These are phyloP conservation scores for Mucor racemosus DNA, from an alignment of 371 early-diverging fungal genomes.

Conservation along the genomic window DNA sequence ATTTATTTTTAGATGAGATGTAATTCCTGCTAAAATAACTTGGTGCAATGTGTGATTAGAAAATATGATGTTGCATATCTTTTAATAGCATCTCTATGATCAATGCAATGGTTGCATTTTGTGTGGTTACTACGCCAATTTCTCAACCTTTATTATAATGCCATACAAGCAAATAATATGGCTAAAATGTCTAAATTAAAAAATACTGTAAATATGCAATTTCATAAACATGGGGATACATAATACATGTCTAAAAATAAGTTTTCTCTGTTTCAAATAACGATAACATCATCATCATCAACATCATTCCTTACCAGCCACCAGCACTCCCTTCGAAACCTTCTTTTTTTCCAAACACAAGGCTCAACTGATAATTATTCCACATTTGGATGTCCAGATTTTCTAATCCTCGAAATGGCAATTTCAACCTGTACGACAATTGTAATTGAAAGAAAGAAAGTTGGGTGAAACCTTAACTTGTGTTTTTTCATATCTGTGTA, in stretches of 20 bases:
- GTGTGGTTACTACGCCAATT: too few species aligned
- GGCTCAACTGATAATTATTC: conserved; percentile 3
- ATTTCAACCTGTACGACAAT: background rate
- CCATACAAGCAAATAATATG: background rate
- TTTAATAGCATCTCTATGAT: background rate
- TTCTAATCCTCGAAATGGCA: background rate
- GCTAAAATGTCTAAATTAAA: background rate
- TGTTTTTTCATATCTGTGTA: background rate
- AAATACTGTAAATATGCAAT: background rate
- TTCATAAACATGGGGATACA: too few species aligned
- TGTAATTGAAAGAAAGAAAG: background rate
- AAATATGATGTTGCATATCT: background rate
- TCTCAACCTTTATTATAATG: background rate
- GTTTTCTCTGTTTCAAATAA: background rate
- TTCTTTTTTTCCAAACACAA: background rate
- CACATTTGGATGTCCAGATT: conserved; percentile 6
- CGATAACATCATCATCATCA: background rate
- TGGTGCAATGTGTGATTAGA: background rate
- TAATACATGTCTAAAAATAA: conserved; percentile 1
- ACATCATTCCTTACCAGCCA: conserved; percentile 4
- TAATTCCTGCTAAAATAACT: background rate
- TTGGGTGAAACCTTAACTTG: background rate
- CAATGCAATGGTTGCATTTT: background rate
- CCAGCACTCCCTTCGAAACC: background rate
- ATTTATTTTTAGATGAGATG: background rate